Conservation (phyloP, 495 filamentous ascomycete genomes). For the Staphylotrichum longicolle region DNA sequence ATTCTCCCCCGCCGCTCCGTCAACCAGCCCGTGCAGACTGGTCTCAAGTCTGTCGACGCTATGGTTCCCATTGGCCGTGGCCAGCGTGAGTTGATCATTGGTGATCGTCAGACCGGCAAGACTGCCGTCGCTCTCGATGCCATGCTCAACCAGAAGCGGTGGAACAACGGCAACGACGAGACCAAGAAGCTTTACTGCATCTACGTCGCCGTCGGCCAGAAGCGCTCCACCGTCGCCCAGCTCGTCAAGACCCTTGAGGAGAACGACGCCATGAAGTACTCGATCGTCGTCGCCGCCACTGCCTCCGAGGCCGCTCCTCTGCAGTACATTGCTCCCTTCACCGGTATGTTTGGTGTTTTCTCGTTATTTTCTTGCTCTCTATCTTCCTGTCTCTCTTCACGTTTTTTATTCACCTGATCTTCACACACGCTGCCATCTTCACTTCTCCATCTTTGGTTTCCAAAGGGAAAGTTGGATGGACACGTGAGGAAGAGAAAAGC, state of each 20-base stretch:
- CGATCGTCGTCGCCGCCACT: slow-evolving; percentile 89
- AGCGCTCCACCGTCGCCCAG: slow-evolving; percentile 98
- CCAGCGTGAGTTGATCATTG: slow-evolving; percentile 99
- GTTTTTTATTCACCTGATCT: not conserved
- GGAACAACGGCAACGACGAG: slow-evolving; percentile 89
- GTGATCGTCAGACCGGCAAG: slow-evolving; percentile 99
- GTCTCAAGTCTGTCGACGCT: slow-evolving; percentile 97
- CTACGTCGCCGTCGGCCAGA: slow-evolving; percentile 98
- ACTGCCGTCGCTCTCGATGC: slow-evolving; percentile 97
- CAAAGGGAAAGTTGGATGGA: no score
- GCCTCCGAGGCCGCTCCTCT: slow-evolving; percentile 92
- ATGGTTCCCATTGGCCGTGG: slow-evolving; percentile 99
- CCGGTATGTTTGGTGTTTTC: slow-evolving; percentile 36
- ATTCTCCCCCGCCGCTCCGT: slow-evolving; percentile 96
- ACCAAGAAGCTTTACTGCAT: slow-evolving; percentile 98
- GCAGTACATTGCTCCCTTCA: slow-evolving; percentile 96
- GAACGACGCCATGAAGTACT: slow-evolving; percentile 99
- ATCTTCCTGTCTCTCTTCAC: not conserved
- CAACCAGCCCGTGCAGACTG: slow-evolving; percentile 98
- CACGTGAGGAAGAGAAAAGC: no score
- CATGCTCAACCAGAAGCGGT: slow-evolving; percentile 98
- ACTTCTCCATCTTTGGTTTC: not conserved
- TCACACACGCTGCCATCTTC: not conserved
- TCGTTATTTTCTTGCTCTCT: not conserved
- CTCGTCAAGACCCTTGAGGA: slow-evolving; percentile 99